Evolutionary conservation across 2,329 filamentous ascomycete genomes (phyloP), one percentile per base, ranked within the genome.

Genomic region (Calonectria hongkongensis): DNA sequence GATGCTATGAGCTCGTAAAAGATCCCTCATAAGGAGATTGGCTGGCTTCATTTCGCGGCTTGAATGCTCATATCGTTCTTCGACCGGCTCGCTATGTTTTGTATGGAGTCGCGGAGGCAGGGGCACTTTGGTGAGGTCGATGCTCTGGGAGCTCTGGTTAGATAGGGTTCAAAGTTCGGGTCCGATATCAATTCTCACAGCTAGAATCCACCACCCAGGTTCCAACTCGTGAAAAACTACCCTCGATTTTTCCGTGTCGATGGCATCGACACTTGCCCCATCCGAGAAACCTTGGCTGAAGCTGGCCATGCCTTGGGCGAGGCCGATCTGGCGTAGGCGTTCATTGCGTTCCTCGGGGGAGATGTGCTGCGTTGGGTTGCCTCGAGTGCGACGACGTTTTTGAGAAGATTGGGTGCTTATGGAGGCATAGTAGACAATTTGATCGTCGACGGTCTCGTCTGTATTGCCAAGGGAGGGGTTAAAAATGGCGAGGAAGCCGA

Each of bases 301-400:
- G 82, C 93, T 94, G 72, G 98, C 93, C 93, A 98, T 98, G 82
- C 96, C 97, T 86, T 99, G 97, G 48, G 97, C 97, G 75, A 99
- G 91, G 45, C 97, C 97, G 82, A 99, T 95, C 87, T 98, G 96
- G 76, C 97, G 91, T 79, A 98, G 87, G 79, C 93, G 93, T 86
- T 98, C 94, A 84, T 98, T 97, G 81, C 92, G 91, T 80, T 95
- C 92, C 76, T 94, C 92, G 62, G 90, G 85, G 2, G 88, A 88
- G 33, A 89, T 75, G 66, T 82, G 82, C 39, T 87, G 85, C 15
- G 84, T 86, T 1, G 86, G 85, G 21, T 84, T 84, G 33, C 84
- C 82, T 36, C 83, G 83, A 9, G 85, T 83, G 78, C 87, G 84
- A 76, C 86, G 83, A 33, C 84, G 85, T 70, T 85, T 85, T 63